Conservation (phyloP, 768 basidiomycete genomes). For the Hypholoma fasciculare region DNA sequence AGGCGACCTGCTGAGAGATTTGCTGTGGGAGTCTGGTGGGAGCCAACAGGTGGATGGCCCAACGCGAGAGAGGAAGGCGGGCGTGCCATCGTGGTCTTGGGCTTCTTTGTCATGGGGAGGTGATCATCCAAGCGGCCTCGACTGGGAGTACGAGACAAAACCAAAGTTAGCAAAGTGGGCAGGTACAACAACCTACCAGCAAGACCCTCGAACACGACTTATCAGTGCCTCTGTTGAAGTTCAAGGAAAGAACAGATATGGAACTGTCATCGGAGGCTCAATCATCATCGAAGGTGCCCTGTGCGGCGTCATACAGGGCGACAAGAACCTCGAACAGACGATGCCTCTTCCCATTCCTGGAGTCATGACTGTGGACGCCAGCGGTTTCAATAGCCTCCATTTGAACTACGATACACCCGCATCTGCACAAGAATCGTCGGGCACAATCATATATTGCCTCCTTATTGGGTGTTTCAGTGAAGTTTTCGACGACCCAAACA, state of each 20-base stretch:
- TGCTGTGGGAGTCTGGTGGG: constrained; percentile 15
- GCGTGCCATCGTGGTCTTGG: constrained; percentile 16
- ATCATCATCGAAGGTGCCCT: constrained; percentile 11
- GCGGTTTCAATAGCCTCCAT: constrained; percentile 12
- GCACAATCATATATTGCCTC: constrained; percentile 9
- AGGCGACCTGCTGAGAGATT: constrained; percentile 12
- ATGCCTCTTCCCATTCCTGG: neutral
- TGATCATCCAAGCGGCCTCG: constrained; percentile 5
- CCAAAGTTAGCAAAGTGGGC: constrained; percentile 15
- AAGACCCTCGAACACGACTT: constrained; percentile 10
- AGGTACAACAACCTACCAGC: constrained; percentile 8
- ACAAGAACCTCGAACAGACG: neutral
- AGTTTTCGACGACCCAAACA: constrained; percentile 1
- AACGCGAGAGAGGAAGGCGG: neutral
- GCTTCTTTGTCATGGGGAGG: constrained; percentile 13
- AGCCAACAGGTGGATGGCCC: constrained; percentile 3
- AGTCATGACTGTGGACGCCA: constrained; percentile 1
- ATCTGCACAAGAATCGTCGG: constrained; percentile 1
- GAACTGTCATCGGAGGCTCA: constrained; percentile 7
- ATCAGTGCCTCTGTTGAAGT: constrained; percentile 7
- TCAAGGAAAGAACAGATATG: constrained; percentile 12
- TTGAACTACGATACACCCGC: constrained; percentile 13
- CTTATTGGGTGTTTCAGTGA: constrained; percentile 14
- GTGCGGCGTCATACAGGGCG: constrained; percentile 3
- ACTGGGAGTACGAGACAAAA: constrained; percentile 17